Evolutionary conservation across 2,329 filamentous ascomycete genomes (phyloP).

Genomic region (Monilinia fructigena): DNA sequence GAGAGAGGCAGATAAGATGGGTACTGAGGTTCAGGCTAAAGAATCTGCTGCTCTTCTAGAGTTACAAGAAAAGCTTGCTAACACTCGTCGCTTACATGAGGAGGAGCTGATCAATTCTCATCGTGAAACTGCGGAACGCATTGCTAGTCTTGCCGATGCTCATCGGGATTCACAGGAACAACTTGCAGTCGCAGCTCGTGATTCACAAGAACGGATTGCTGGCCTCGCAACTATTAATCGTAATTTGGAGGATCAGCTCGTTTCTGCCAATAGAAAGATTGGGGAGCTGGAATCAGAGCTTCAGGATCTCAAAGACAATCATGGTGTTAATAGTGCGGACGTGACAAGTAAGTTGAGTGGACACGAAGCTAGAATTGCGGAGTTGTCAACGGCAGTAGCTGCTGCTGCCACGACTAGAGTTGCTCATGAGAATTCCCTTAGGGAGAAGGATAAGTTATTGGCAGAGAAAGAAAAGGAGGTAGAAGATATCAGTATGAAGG

Average conservation of each 20-base stretch:
- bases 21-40: slow-evolving; percentile 30
- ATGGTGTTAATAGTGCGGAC: slow-evolving; percentile 35
- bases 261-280: slow-evolving; percentile 36
- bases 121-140: slow-evolving; percentile 20
- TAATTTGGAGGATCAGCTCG: slow-evolving; percentile 15
- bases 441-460: slow-evolving; percentile 32
- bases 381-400: slow-evolving; percentile 33
- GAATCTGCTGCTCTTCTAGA: slow-evolving; percentile 32
- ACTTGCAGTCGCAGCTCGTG: slow-evolving; percentile 15
- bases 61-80: slow-evolving; percentile 27
- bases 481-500: slow-evolving; percentile 58
- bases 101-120: slow-evolving; percentile 18
- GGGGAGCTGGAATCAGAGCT: slow-evolving; percentile 38
- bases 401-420: slow-evolving; percentile 32
- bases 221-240: slow-evolving; percentile 15
- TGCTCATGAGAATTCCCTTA: slow-evolving; percentile 27
- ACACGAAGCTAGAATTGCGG: slow-evolving; percentile 35
- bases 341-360: slow-evolving; percentile 35
- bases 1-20: slow-evolving; percentile 31
- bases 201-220: slow-evolving; percentile 20
- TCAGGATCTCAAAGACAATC: slow-evolving; percentile 37
- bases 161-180: slow-evolving; percentile 10
- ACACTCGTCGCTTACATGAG: slow-evolving; percentile 22
- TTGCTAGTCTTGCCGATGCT: slow-evolving; percentile 12
- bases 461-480: slow-evolving; percentile 49